Evolutionary conservation across 1,139 yeast genomes (phyloP), one percentile per base, ranked within the genome.

Genomic region (Protomyces lactucae-debilis): DNA sequence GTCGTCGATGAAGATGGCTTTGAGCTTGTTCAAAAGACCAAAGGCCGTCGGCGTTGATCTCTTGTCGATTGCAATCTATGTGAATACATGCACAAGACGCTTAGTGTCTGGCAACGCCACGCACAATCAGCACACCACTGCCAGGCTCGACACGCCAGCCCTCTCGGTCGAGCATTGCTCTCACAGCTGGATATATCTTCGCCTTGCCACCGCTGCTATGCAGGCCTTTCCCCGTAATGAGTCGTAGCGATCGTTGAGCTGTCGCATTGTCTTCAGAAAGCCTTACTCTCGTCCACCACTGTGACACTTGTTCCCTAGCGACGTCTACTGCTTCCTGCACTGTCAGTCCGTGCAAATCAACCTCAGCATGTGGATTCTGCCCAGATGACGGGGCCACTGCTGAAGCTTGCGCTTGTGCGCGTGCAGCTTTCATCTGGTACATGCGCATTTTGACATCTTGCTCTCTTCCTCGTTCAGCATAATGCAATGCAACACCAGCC

Each of bases 1-100:
- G 90, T 91, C 53, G 86, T 90, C 71, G 97, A 91, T 73, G 84
- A 84, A 67, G 89, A 85, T 72, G 96, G 96, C 35, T 93, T 93
- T 76, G 90, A 90, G 70, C 84, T 93, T 91, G 85, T 92, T 10
- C 99, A 99, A 52, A 48, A 18, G 55, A 56, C 18, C 37, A 57
- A 45, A 32, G 55, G 52, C 23, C 37, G 36, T 23, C 57, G 51
- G 23, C 18, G 51, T 9, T 40, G 57, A 54, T 40, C 28, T 28
- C 35, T 6, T 43, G 48, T 43, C 16, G 21, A 51, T 9, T 18
- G 14, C 54, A n/a, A 51, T n/a, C 14, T 25, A 46, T 18, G 21
- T 21, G 52, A 14, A 9, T 9, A 46, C n/a, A 28, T 28, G 32
- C 1, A 28, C 21, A 16, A 18, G 21, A 21, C 23, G 21, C 18